Base-by-base conservation (phyloP, 1,139 yeast genomes). In the Saccharomycopsis phalli region DNA sequence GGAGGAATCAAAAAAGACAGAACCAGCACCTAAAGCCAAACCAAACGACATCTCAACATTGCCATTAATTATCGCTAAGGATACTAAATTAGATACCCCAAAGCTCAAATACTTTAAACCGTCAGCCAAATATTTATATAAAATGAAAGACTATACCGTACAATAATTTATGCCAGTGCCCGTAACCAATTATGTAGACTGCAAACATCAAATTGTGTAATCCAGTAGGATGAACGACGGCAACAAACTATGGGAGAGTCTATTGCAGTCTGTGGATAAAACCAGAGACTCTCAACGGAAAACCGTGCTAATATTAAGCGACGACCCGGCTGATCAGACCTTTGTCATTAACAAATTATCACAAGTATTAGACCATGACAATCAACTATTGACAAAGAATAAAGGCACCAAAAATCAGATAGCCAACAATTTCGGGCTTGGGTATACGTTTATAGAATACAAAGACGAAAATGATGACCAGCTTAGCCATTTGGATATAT, bases 81-180 rank as follows among this genome's bases (percentile, higher is more conserved):
- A n/a, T 23, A 23, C n/a, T n/a, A 23, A 10, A 23, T 21, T 23
- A 5, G 7, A 7, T 7, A 8, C 34, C n/a, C 8, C 34, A 4
- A 31, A 6, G 4, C 20, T 31, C 18, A n/a, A n/a, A n/a, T n/a
- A n/a, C n/a, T 38, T 35, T 16, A 28, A 27, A 7, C 41, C 41
- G 19, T 25, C 37, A 14, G 37, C 41, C 8, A 38, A 38, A 20
- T 38, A 31, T 18, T 33, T 30, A 8, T 38, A 38, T 33, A 25
- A 21, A 23, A 37, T 31, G 36, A n/a, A 11, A 22, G n/a, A 16
- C 40, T 10, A 13, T n/a, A n/a, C n/a, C n/a, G n/a, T n/a, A n/a
- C n/a, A n/a, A n/a, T n/a, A n/a, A n/a, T n/a, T n/a, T n/a, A n/a
- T n/a, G n/a, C n/a, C n/a, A n/a, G n/a, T n/a, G n/a, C n/a, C n/a